Base-by-base conservation (phyloP, 495 filamentous ascomycete species). In the Xylaria nigripes region DNA sequence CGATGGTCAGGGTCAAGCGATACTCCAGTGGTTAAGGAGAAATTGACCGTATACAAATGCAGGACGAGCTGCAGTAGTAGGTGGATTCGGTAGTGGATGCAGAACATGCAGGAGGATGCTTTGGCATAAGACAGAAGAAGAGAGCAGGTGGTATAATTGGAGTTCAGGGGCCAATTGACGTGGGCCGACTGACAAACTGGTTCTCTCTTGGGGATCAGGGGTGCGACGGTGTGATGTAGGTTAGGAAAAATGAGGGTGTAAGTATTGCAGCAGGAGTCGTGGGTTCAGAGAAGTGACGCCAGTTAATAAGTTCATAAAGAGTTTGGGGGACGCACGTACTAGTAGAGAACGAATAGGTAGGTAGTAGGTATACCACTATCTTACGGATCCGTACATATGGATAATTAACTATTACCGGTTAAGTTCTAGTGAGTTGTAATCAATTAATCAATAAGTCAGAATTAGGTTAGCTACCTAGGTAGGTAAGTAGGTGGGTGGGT, bases 51-150 rank as follows among this genome's bases (percentile, higher is more conserved):
- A 23, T 9, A 23, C 34, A 23, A 16, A 48, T 42, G 52, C 25
- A 48, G 45, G 32, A 48, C 25, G 25, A 47, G 44, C 45, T 24
- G 52, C 45, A 23, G 25, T 16, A 25, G 52, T n/a, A 42, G 52
- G 25, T 2, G 41, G 32, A 32, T 41, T 16, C 47, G 30, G 30
- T 32, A 19, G 34, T 54, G 34, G 34, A 41, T 18, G 44, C 27
- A 22, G 50, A 45, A 48, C 51, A 48, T 48, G 52, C 25, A 48
- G 36, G 10, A 52, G 1, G 27, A 48, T 24, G 15, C 8, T 4
- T 16, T 32, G 27, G 45, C 16, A 18, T 1, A 5, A 36, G 25
- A n/a, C 5, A 22, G 25, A 34, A 30, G 21, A 24, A 18, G 13
- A 19, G 30, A 50, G 18, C 10, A 40, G 18, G 30, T 24, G 48